Conservation (phyloP, 805 yeast genomes). For the Candida sithepensis region DNA sequence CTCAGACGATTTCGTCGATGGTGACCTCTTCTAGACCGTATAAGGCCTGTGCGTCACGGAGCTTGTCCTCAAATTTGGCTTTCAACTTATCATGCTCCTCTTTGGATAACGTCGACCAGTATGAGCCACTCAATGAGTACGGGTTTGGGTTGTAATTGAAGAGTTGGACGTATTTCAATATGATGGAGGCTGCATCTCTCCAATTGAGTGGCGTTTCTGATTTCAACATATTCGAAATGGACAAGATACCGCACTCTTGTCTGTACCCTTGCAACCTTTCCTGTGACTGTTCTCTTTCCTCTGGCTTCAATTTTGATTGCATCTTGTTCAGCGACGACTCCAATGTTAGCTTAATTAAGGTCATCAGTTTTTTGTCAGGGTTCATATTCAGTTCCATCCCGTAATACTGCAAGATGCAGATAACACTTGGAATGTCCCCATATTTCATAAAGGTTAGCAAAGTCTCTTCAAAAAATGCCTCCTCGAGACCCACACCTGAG, state of each 20-base stretch:
- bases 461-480: constrained; percentile 15
- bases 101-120: constrained; percentile 10
- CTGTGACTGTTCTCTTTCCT: constrained; percentile 5
- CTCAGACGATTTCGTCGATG: constrained; percentile 12
- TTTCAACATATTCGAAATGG: constrained; percentile 10
- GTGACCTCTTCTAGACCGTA: constrained; percentile 15
- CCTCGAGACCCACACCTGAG: constrained; percentile 14
- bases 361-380: constrained; percentile 12
- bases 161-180: constrained; percentile 19
- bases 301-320: constrained; percentile 13
- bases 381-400: constrained; percentile 17
- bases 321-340: constrained; percentile 22
- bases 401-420: constrained; percentile 23
- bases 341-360: constrained; percentile 16
- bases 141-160: constrained; percentile 23
- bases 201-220: constrained; percentile 11
- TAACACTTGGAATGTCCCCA: constrained; percentile 23
- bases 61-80: constrained; percentile 7
- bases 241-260: constrained; percentile 18
- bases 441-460: constrained; percentile 22
- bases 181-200: constrained; percentile 21
- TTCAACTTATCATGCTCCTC: constrained; percentile 5
- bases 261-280: constrained; percentile 12
- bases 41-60: constrained; percentile 7
- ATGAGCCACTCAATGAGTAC: constrained; percentile 14